Evolutionary conservation across 192 early-diverging fungal species (phyloP).

Genomic region (Oehlia diaphana): DNA sequence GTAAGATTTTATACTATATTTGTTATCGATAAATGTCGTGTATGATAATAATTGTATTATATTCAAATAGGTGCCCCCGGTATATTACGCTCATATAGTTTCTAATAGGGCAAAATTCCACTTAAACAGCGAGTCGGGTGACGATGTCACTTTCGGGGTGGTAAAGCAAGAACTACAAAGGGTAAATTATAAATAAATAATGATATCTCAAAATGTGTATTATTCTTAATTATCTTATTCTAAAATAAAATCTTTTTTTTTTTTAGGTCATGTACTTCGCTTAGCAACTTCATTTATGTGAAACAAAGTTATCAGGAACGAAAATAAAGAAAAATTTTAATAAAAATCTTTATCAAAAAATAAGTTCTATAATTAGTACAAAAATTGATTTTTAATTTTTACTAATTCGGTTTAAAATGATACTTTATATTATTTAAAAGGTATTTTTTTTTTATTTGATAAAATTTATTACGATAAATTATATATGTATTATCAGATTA

Average conservation of each 20-base stretch:
- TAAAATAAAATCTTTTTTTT: background rate
- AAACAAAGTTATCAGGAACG: no score
- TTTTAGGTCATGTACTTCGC: slow-evolving; percentile 2
- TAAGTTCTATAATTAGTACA: no score
- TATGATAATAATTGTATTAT: background rate
- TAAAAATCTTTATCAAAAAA: no score
- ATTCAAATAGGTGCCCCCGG: slow-evolving; percentile 61
- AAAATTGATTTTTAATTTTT: no score
- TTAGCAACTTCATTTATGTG: background rate
- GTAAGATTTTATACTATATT: slow-evolving; percentile 5
- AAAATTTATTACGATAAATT: no score
- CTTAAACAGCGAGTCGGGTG: slow-evolving; percentile 51
- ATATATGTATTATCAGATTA: no score
- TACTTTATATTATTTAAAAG: no score
- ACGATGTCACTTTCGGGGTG: slow-evolving; percentile 20
- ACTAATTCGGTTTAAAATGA: no score
- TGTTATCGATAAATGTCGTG: background rate
- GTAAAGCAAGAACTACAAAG: slow-evolving; percentile 44
- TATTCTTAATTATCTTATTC: no score
- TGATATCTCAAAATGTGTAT: no score
- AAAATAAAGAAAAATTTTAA: no score
- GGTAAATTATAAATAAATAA: slow-evolving; percentile 8
- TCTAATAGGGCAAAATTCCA: slow-evolving; percentile 90
- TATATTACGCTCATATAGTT: slow-evolving; percentile 92
- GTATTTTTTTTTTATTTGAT: no score